Conservation (phyloP, 371 early-diverging fungal species). For the Fennellomyces sp. region DNA sequence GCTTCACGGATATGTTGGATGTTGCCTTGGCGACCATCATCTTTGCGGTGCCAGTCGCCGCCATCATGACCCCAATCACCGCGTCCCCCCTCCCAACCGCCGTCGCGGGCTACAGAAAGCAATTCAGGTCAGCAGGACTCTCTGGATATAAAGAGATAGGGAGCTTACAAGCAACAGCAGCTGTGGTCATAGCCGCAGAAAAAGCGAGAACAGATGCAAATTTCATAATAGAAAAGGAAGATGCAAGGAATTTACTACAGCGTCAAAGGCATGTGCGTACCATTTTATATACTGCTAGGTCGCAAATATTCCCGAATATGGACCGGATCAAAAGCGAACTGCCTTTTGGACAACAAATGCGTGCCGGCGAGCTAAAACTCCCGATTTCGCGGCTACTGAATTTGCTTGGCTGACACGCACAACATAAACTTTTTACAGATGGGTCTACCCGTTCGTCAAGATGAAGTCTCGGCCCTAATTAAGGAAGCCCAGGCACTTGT, state of each 20-base stretch:
- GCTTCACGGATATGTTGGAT: background rate
- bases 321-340: slow-evolving; percentile 7
- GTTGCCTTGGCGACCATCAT: background rate
- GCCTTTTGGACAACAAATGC: background rate
- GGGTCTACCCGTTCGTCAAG: slow-evolving; percentile 8
- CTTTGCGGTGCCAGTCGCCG: background rate
- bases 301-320: slow-evolving; percentile 10
- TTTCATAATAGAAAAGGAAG: background rate
- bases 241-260: background rate
- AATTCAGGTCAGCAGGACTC: background rate
- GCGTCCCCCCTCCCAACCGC: background rate
- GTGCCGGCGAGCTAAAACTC: background rate
- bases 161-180: slow-evolving; percentile 1
- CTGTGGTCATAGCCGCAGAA: slow-evolving; percentile 4
- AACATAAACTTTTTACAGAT: background rate
- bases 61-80: background rate
- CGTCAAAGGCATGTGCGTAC: no score
- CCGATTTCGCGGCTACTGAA: background rate
- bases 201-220: background rate
- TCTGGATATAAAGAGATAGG: background rate
- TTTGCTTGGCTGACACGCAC: background rate
- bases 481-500: slow-evolving; percentile 62
- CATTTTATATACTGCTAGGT: no score
- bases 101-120: background rate
- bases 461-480: slow-evolving; percentile 14